Evolutionary conservation across 805 yeast genomes (phyloP), one percentile per base, ranked within the genome.

Genomic region (Spathaspora girioi): DNA sequence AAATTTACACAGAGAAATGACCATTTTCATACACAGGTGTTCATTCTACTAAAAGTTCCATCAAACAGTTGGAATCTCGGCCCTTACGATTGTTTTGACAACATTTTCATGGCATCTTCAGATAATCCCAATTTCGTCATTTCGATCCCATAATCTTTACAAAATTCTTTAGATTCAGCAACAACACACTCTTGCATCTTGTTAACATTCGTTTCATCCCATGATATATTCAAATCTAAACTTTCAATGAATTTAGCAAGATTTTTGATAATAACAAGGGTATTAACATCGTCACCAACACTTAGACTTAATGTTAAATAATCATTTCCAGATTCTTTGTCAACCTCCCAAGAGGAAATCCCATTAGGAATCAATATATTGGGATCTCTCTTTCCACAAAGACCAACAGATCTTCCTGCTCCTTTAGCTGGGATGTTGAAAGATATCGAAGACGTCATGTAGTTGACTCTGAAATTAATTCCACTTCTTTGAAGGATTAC

Each of bases 301-400:
- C 76, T 70, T 5, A 69, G 54, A 5, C 75, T 52, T 31, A 74
- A 58, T 1, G 73, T 62, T 49, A 72, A 45, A 38, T 60, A 58
- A 50, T 69, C 74, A 5, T 58, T 53, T 8, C 15, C 43, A 11
- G 43, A 4, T 19, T 41, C 31, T n/a, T 15, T 2, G 19, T 48
- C 47, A n/a, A 7, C 12, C 6, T 15, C 49, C 71, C 71, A 68
- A 5, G 47, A 53, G 1, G 68, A 58, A 26, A 70, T 62, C 2
- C 73, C 73, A 55, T 70, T 70, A 0, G 75, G 70, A 12, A 70
- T 65, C 19, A 70, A 55, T 2, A 61, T 69, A 50, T 66, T 67
- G 2, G 69, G 60, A 43, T 59, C 66, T 18, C 53, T 43, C 8
- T 62, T 54, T 7, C 54, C 57, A 55, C 74, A 73, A 3, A 67